Conservation (phyloP, 345 rosid species). For the Physaria fendleri region DNA sequence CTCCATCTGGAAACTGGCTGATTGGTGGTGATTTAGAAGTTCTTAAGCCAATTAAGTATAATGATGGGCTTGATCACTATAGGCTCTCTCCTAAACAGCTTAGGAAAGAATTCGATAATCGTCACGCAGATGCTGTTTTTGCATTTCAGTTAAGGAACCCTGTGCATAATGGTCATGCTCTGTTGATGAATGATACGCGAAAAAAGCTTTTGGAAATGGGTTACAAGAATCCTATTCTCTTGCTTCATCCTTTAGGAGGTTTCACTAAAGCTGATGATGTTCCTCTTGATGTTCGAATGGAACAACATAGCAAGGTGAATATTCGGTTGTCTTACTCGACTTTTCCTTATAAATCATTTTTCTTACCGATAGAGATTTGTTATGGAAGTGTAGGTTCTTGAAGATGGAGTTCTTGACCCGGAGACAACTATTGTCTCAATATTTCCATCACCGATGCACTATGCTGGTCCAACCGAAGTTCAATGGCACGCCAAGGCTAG, state of each 20-base stretch:
- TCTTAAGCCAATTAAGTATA: slow-evolving; percentile 62
- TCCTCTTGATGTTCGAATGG: slow-evolving; percentile 92
- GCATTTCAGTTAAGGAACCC: slow-evolving; percentile 96
- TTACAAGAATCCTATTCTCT: slow-evolving; percentile 75
- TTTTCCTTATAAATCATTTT: background rate
- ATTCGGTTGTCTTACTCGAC: background rate
- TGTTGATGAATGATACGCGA: slow-evolving; percentile 89
- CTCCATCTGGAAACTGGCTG: slow-evolving; percentile 86
- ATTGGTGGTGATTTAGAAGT: slow-evolving; percentile 92
- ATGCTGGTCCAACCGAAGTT: slow-evolving; percentile 99
- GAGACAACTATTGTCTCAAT: slow-evolving; percentile 86
- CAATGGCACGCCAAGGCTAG: slow-evolving; percentile 99
- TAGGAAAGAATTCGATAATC: slow-evolving; percentile 67
- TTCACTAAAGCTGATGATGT: slow-evolving; percentile 92
- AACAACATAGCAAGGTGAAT: slow-evolving; percentile 83
- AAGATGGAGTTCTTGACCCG: slow-evolving; percentile 90
- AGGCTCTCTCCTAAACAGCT: slow-evolving; percentile 88
- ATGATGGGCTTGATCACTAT: slow-evolving; percentile 94
- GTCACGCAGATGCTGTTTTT: slow-evolving; percentile 92
- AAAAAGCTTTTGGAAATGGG: slow-evolving; percentile 81
- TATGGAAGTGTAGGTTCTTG: slow-evolving; percentile 51
- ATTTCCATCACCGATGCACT: slow-evolving; percentile 97
- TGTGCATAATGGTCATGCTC: slow-evolving; percentile 92
- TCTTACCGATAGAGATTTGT: background rate
- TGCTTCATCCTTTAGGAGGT: slow-evolving; percentile 98